Evolutionary conservation across 2,329 filamentous ascomycete species (phyloP), one percentile per base, ranked within the genome.

Genomic region (Cryphonectria carpinicola): DNA sequence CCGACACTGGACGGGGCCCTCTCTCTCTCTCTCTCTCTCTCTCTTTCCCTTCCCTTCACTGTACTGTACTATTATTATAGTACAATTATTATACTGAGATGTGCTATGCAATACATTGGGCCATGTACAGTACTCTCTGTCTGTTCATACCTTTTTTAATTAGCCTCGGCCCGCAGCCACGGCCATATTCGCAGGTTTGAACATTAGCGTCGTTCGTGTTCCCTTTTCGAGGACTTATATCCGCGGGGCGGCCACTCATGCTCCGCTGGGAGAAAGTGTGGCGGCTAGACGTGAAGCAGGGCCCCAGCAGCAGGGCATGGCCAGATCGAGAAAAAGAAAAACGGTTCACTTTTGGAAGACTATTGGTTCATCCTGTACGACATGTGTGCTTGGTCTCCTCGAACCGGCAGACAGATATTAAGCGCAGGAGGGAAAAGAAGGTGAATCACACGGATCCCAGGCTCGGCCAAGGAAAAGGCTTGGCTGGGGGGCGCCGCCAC

Each of bases 181-280:
- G 54, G 54, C 28, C 54, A 8, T 32, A 58, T 35, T 58, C 54
- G 25, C 25, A 58, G 54, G 25, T 58, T 58, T 35, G 54, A 58
- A 19, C 54, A 22, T 49, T 58, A 64, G 37, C 39, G 25, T 39
- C 37, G 61, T 28, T 17, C 6, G 28, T 7, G 22, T 64, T 64
- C 61, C 61, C 61, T 7, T 41, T 64, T 28, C 61, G 39, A 64
- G 61, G 14, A 64, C 61, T 64, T 64, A 64, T 64, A 64, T 64
- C 61, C 61, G 61, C 25, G 11, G 25, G 7, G 39, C 61, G n/a
- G 61, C 14, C 61, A 64, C 61, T 64, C 22, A 19, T 19, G 61
- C 61, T 43, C 61, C 61, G 61, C 61, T 43, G 37, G n/a, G 37
- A 43, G 25, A 8, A 64, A 32, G n/a, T 8, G 17, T n/a, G 37